Conservation (phyloP, 2,329 filamentous ascomycete genomes). For the Capronia americana region DNA sequence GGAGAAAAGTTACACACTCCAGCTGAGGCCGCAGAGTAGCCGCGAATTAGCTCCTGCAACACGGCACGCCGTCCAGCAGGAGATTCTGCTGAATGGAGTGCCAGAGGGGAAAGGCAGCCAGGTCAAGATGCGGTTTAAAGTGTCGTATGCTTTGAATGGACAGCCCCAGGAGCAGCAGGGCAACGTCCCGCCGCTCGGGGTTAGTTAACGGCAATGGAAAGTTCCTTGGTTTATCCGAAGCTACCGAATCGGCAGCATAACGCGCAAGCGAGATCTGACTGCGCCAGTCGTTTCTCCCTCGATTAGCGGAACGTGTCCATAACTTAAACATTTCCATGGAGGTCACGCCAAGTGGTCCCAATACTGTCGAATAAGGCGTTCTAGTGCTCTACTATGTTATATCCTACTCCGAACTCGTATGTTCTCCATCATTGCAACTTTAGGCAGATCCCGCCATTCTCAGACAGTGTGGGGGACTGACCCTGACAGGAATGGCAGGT, state of each 20-base stretch:
- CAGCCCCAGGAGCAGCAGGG: conserved; percentile 76
- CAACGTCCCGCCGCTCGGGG: conserved; percentile 78
- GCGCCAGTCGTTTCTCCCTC: background rate
- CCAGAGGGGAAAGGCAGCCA: conserved; percentile 73
- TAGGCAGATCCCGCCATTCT: background rate
- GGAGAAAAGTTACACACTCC: conserved; percentile 83
- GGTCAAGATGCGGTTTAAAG: conserved; percentile 91
- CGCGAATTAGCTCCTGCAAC: conserved; percentile 74
- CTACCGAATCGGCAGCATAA: conserved; percentile 1
- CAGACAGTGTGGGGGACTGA: background rate
- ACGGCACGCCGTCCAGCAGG: conserved; percentile 79
- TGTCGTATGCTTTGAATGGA: conserved; percentile 74
- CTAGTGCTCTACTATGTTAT: background rate
- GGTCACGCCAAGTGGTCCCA: no score
- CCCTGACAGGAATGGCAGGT: background rate
- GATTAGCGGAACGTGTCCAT: background rate
- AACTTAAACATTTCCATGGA: background rate
- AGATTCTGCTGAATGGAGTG: conserved; percentile 77
- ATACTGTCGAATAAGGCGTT: no score
- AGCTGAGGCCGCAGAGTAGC: conserved; percentile 84
- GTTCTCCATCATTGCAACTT: background rate
- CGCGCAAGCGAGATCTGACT: background rate
- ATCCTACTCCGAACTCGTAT: no score
- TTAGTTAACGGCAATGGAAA: conserved; percentile 47
- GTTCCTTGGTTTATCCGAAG: background rate